phyloP scores from a whole-genome alignment of 2,329 filamentous ascomycete genomes.

The Penicillium sp. region DNA sequence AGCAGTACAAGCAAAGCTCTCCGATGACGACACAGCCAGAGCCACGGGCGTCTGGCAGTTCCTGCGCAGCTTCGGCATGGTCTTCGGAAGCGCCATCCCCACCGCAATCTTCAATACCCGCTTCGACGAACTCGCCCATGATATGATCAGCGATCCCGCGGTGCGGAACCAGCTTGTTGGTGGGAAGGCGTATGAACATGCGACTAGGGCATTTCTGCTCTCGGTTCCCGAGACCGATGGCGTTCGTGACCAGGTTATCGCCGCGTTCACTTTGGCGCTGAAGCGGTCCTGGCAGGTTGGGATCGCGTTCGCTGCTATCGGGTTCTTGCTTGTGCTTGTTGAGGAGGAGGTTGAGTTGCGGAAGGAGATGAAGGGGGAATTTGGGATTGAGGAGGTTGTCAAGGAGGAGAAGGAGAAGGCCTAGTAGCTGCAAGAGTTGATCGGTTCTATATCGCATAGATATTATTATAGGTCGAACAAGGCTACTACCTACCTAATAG shows the following conservation, averaged over 20 bases:
- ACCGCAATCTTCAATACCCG: not conserved
- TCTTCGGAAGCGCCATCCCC: not conserved
- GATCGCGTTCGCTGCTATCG: not conserved
- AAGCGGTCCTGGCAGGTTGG: not conserved
- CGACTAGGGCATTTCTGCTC: not conserved
- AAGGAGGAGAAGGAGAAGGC: not conserved
- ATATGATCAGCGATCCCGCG: not conserved
- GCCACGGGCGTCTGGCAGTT: not conserved
- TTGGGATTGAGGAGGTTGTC: no score
- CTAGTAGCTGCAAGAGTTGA: not conserved
- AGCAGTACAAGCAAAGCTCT: not conserved
- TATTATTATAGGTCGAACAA: no score
- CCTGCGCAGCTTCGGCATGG: not conserved
- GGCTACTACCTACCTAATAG: no score
- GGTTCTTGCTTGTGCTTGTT: not conserved
- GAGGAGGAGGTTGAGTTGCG: not conserved
- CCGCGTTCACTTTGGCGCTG: not conserved
- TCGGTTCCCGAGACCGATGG: not conserved
- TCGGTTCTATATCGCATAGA: no score
- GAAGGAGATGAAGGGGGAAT: not conserved
- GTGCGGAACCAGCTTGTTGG: not conserved
- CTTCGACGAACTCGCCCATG: not conserved
- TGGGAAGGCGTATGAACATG: not conserved
- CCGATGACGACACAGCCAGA: not conserved
- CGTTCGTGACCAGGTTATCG: not conserved